These are phyloP conservation scores for Lactarius trivialis DNA, from an alignment of 768 basidiomycete species.

Conservation along the genomic window DNA sequence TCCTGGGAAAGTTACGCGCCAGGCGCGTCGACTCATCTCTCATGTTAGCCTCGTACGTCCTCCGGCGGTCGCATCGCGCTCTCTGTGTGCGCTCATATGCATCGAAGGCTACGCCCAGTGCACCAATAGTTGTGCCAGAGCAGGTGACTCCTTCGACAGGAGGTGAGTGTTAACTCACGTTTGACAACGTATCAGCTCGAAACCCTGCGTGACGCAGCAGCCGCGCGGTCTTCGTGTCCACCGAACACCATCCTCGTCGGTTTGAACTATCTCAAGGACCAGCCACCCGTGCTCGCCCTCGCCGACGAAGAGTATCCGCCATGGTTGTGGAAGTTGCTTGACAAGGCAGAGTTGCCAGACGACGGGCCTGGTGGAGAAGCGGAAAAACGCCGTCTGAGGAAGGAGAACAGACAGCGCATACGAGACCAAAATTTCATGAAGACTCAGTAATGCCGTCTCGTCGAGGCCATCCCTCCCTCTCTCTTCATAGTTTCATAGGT, in stretches of 20 bases:
- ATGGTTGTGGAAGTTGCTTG: constrained; percentile 80
- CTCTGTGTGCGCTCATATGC: not conserved
- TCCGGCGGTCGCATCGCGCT: not conserved
- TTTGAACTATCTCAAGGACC: constrained; percentile 75
- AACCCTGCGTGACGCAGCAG: constrained; percentile 1
- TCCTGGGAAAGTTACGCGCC: not conserved
- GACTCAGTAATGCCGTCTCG: constrained; percentile 43
- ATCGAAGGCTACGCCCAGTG: not conserved
- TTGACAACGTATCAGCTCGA: not conserved
- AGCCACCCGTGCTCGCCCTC: constrained; percentile 65
- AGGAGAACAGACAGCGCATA: constrained; percentile 60
- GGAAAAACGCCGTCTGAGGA: constrained; percentile 45
- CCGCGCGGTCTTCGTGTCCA: constrained; percentile 50
- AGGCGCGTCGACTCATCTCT: not conserved
- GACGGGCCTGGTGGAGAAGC: constrained; percentile 71
- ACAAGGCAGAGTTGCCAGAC: constrained; percentile 50
- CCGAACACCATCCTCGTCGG: constrained; percentile 75
- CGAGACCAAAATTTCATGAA: constrained; percentile 84
- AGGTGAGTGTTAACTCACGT: not conserved
- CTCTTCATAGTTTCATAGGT: not conserved
- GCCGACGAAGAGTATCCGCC: constrained; percentile 81
- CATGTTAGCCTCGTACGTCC: constrained; percentile 8
- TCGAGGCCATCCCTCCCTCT: not conserved
- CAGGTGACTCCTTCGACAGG: not conserved
- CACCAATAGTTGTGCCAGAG: not conserved